phyloP scores from a whole-genome alignment of 805 yeast genomes.

The Yarrowia osloensis region DNA sequence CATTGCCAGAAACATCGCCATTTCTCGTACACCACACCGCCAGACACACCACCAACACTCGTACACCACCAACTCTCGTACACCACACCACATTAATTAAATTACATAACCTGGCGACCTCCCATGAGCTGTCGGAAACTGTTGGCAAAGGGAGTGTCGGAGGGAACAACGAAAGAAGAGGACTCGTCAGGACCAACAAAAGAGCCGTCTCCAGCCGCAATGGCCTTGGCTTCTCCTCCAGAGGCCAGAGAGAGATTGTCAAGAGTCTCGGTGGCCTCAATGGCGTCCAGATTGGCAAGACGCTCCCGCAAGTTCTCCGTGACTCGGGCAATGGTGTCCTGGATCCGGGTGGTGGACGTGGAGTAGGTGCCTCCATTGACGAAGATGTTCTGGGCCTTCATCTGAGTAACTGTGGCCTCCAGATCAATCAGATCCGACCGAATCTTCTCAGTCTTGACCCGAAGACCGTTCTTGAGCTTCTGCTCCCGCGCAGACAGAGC shows the following conservation, averaged over 20 bases:
- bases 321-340: background rate
- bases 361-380: background rate
- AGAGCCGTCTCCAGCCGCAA: background rate
- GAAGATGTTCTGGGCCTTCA: slow-evolving; percentile 25
- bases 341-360: slow-evolving; percentile 6
- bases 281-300: slow-evolving; percentile 10
- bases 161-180: background rate
- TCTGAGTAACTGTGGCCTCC: slow-evolving; percentile 11
- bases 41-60: too few relatives aligned
- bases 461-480: slow-evolving; percentile 11
- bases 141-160: slow-evolving; percentile 15
- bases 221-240: slow-evolving; percentile 1
- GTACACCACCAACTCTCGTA: too few relatives aligned
- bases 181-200: background rate
- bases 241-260: slow-evolving; percentile 1
- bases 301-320: slow-evolving; percentile 17
- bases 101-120: slow-evolving; percentile 3
- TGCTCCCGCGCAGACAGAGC: slow-evolving; percentile 18
- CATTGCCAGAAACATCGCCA: too few relatives aligned
- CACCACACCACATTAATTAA: background rate
- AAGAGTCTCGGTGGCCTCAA: slow-evolving; percentile 7
- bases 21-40: too few relatives aligned
- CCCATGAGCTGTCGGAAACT: slow-evolving; percentile 23
- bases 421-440: background rate
- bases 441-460: background rate